phyloP scores from a whole-genome alignment of 345 rosid species.

The Eucalyptus coolabah region DNA sequence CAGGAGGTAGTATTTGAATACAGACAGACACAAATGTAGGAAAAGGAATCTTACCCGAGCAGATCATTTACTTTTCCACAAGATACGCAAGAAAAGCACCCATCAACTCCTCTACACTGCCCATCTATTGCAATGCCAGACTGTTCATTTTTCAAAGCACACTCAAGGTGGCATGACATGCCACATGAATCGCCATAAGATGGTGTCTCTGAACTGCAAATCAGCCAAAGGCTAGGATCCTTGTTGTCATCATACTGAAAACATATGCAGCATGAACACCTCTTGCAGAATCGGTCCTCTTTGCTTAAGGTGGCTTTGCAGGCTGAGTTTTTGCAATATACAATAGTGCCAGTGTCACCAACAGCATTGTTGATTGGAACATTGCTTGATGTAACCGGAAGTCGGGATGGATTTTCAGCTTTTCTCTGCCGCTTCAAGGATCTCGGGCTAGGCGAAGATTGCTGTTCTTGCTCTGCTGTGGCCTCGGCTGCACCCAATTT shows the following conservation, averaged over 20 bases:
- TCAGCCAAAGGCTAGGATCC: conserved; percentile 92
- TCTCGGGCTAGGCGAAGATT: conserved; percentile 20
- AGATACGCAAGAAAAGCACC: conserved; percentile 56
- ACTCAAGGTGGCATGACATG: conserved; percentile 83
- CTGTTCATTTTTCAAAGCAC: conserved; percentile 59
- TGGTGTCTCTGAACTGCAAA: conserved; percentile 64
- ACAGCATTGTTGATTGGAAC: neutral
- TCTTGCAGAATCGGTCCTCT: conserved; percentile 61
- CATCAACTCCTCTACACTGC: conserved; percentile 39
- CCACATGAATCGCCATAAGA: conserved; percentile 62
- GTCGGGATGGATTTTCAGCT: conserved; percentile 43
- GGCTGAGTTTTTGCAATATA: conserved; percentile 75
- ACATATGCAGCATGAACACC: conserved; percentile 93
- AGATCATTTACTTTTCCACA: conserved; percentile 81
- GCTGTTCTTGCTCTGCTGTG: conserved; percentile 14
- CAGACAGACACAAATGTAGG: neutral
- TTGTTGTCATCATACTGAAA: conserved; percentile 77
- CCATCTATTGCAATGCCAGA: conserved; percentile 54
- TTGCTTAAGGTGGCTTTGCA: conserved; percentile 61
- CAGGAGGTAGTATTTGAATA: neutral
- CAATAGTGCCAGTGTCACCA: conserved; percentile 12
- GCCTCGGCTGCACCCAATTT: conserved; percentile 27
- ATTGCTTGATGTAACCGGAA: conserved; percentile 25
- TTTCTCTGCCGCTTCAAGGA: conserved; percentile 56
- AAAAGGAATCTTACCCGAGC: conserved; percentile 43